Evolutionary conservation across 352 stramenopile genomes (phyloP).

Genomic region (Globisporangium radiosum): DNA sequence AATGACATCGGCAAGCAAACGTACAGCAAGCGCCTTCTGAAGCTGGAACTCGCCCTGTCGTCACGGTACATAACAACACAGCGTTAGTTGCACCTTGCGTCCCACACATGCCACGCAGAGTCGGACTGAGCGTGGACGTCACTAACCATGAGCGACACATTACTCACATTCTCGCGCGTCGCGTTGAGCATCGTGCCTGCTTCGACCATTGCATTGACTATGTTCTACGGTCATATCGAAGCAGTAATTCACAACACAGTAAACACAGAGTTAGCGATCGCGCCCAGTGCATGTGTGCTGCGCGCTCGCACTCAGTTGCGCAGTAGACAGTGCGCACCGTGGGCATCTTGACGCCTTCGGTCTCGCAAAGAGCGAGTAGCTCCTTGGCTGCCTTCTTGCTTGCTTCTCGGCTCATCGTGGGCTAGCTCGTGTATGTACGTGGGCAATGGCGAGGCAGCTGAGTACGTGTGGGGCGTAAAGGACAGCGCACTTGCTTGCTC

Average conservation of each 20-base stretch:
- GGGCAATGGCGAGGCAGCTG: too few species aligned
- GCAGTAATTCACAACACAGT: not conserved
- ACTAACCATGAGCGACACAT: too few species aligned
- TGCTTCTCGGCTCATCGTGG: constrained; percentile 31
- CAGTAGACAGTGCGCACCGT: constrained; percentile 28
- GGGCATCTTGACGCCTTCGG: constrained; percentile 71
- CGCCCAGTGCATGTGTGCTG: not conserved
- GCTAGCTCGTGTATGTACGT: not conserved
- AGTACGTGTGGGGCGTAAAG: not conserved
- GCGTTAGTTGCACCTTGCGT: too few species aligned
- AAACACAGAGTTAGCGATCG: not conserved
- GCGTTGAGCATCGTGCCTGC: constrained; percentile 83
- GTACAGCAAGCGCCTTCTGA: constrained; percentile 56
- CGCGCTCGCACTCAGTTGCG: not conserved
- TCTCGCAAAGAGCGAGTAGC: constrained; percentile 70
- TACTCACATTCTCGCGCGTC: constrained; percentile 62
- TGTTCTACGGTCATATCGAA: constrained; percentile 25
- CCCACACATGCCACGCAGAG: too few species aligned
- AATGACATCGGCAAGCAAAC: not conserved
- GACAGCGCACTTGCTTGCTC: not conserved
- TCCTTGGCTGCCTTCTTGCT: constrained; percentile 72
- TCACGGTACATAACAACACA: constrained; percentile 1
- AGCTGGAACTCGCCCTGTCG: constrained; percentile 65
- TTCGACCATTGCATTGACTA: constrained; percentile 74
- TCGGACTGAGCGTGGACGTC: too few species aligned